Base-by-base conservation (phyloP, 2,329 filamentous ascomycete genomes). In the Fusarium acutatum region DNA sequence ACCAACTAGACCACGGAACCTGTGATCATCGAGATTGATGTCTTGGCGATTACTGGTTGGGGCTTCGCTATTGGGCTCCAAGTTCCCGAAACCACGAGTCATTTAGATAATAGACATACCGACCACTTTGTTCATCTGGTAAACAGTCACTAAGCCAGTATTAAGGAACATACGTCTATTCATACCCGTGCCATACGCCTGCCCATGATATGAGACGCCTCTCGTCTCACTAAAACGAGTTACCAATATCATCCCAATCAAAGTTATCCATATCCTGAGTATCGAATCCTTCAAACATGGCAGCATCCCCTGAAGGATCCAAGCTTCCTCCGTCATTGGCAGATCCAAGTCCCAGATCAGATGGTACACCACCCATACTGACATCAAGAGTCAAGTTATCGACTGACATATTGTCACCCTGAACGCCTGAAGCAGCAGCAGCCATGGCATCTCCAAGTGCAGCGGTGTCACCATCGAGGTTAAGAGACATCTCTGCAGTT, bases 351-450 rank as follows among this genome's bases (percentile, higher is more conserved):
- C 80, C 82, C 61, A 86, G 61, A 58, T 84, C 83, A 7, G 81
- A 81, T 17, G 79, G 77, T 6, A 80, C 78, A 26, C 78, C 80
- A 3, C 81, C 82, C 65, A 87, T 81, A 82, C 85, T 81, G 66
- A 86, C 77, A 63, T 89, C 86, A 78, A 89, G 83, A 30, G 85
- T 84, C 60, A 83, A 77, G 26, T 77, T 82, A 59, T 86, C 84
- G 7, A 85, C 78, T 14, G 79, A 77, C 80, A 85, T 82, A 26
- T 75, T 80, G 30, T 85, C 85, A 7, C 81, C 80, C 28, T 81
- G 79, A 28, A 81, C 82, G 7, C 82, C 84, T 24, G 80, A 81
- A 9, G 84, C 84, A 7, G 85, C 84, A 1, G 83, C 85, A 5
- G 82, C 84, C 67, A 87, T 81, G 22, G 83, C 82, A 53, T 86